These are phyloP conservation scores for Phytopythium vexans DNA, from an alignment of 352 stramenopile species.

Conservation along the genomic window DNA sequence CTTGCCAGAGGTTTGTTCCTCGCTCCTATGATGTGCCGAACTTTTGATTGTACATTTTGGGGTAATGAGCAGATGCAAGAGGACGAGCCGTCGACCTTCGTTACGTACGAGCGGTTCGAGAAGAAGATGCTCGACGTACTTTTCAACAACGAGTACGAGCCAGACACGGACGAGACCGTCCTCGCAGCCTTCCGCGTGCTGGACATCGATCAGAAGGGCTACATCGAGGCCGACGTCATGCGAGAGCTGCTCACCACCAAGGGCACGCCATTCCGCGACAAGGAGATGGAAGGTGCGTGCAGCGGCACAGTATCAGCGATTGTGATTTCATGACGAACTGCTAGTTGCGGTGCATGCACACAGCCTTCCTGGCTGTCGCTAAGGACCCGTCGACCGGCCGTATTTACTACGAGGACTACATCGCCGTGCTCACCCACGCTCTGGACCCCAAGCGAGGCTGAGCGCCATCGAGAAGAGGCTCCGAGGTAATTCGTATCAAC, in stretches of 20 bases:
- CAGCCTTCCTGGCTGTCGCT: constrained; percentile 75
- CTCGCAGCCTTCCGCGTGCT: constrained; percentile 74
- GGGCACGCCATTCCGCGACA: constrained; percentile 87
- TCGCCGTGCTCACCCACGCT: constrained; percentile 69
- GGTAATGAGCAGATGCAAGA: constrained; percentile 69
- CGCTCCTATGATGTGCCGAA: background rate
- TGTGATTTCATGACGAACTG: background rate
- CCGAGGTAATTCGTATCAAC: background rate
- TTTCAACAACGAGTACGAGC: constrained; percentile 85
- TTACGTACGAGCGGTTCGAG: constrained; percentile 90
- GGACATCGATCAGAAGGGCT: constrained; percentile 79
- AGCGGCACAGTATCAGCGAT: background rate
- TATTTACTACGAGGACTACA: constrained; percentile 93
- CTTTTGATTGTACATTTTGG: background rate
- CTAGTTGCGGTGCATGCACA: background rate
- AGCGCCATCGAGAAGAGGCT: background rate
- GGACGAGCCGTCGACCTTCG: constrained; percentile 87
- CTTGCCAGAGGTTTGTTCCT: constrained; percentile 60
- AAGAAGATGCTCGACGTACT: constrained; percentile 93
- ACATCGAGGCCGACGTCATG: constrained; percentile 89
- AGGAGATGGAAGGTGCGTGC: constrained; percentile 83
- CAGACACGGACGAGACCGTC: constrained; percentile 86
- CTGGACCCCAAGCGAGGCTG: constrained; percentile 39
- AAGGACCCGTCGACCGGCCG: constrained; percentile 83
- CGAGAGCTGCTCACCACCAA: constrained; percentile 87